Conservation (phyloP, 257 asterid species). For the Nicotiana otophora region DNA sequence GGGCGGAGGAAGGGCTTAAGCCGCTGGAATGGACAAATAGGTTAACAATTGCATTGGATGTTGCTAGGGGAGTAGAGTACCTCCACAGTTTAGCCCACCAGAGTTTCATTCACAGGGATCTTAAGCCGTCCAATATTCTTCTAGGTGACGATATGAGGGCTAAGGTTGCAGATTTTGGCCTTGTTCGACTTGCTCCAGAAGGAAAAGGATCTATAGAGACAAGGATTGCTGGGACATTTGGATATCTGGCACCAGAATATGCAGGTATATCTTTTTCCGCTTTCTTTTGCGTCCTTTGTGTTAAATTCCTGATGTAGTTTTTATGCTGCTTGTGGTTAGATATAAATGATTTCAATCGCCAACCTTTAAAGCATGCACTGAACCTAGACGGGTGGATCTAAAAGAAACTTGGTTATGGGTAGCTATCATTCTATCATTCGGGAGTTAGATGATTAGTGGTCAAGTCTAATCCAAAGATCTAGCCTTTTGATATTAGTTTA, state of each 20-base stretch:
- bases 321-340: background rate
- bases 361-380: background rate
- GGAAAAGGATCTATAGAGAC: constrained; percentile 90
- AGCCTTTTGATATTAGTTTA: background rate
- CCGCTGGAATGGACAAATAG: constrained; percentile 84
- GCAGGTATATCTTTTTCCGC: constrained; percentile 48
- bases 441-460: background rate
- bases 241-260: constrained; percentile 96
- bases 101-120: constrained; percentile 85
- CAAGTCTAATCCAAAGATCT: background rate
- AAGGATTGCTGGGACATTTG: constrained; percentile 88
- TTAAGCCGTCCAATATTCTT: constrained; percentile 85
- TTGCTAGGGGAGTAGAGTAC: constrained; percentile 89
- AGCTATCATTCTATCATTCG: background rate
- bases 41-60: constrained; percentile 77
- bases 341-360: background rate
- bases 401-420: background rate
- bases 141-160: constrained; percentile 96
- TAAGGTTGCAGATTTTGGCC: constrained; percentile 93
- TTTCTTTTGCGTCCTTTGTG: background rate
- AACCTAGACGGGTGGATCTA: background rate
- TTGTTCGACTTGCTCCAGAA: constrained; percentile 87
- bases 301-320: background rate
- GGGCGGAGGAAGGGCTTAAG: constrained; percentile 65
- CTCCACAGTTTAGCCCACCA: constrained; percentile 92